phyloP scores from a whole-genome alignment of 2,329 filamentous ascomycete genomes.

The Didymella segeticola region DNA sequence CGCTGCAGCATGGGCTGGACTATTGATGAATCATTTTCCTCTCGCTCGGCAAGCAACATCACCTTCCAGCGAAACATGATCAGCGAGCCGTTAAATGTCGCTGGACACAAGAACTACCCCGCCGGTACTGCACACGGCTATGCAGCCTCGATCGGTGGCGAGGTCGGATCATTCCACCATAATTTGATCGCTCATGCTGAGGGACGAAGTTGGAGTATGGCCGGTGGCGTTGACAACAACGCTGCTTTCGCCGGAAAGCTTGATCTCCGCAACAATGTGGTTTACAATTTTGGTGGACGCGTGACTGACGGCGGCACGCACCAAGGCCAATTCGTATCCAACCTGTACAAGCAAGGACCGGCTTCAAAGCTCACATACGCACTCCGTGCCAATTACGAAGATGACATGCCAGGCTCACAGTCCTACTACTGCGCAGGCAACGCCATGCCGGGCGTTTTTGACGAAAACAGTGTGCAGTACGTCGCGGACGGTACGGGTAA shows the following conservation, averaged over 20 bases:
- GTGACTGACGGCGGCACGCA: slow-evolving; percentile 46
- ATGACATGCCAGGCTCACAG: slow-evolving; percentile 42
- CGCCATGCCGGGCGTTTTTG: slow-evolving; percentile 41
- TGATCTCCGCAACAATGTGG: slow-evolving; percentile 48
- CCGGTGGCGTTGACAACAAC: slow-evolving; percentile 41
- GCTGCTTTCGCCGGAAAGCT: slow-evolving; percentile 41
- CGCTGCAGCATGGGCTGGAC: slow-evolving; percentile 47
- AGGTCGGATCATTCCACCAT: slow-evolving; percentile 47
- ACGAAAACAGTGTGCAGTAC: slow-evolving; percentile 35
- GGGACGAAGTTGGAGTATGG: slow-evolving; percentile 49
- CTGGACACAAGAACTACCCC: slow-evolving; percentile 49
- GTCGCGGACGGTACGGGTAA: slow-evolving; percentile 31
- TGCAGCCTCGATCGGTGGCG: slow-evolving; percentile 38
- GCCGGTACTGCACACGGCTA: slow-evolving; percentile 33
- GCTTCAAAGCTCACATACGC: slow-evolving; percentile 36
- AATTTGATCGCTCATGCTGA: slow-evolving; percentile 52
- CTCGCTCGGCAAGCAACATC: slow-evolving; percentile 45
- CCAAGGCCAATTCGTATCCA: slow-evolving; percentile 45
- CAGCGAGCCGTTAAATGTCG: slow-evolving; percentile 47
- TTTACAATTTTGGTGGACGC: slow-evolving; percentile 46
- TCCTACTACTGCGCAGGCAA: slow-evolving; percentile 47
- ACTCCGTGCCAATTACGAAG: slow-evolving; percentile 41
- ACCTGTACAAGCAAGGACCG: slow-evolving; percentile 45
- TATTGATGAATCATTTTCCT: slow-evolving; percentile 47
- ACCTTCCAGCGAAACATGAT: slow-evolving; percentile 48